Conservation (phyloP, 2,329 filamentous ascomycete species). For the Alternaria incomplexa region DNA sequence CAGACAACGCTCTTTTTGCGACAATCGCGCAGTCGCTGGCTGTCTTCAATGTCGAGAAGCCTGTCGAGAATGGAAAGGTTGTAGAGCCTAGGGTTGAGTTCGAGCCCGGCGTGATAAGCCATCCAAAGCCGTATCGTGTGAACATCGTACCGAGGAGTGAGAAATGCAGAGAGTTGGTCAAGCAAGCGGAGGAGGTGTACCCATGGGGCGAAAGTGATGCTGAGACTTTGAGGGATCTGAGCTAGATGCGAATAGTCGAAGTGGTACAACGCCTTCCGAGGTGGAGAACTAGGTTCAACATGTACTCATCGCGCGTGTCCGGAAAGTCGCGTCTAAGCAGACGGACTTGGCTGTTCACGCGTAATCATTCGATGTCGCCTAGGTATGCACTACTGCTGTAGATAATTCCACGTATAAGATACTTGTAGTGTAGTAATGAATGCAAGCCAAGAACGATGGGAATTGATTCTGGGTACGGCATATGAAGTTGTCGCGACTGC, state of each 20-base stretch:
- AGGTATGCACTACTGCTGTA: too few species aligned
- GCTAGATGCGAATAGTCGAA: neutral
- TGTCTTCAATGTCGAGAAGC: conserved; percentile 54
- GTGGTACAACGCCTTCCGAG: neutral
- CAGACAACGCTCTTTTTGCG: conserved; percentile 51
- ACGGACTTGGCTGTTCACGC: neutral
- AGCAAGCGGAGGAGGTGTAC: conserved; percentile 41
- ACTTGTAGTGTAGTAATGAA: too few species aligned
- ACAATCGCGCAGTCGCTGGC: conserved; percentile 55
- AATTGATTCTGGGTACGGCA: neutral
- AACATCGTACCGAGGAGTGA: conserved; percentile 45
- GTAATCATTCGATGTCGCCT: neutral
- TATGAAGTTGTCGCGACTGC: neutral
- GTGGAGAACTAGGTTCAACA: neutral
- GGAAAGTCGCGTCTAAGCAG: neutral
- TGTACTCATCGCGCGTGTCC: neutral
- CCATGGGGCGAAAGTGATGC: conserved; percentile 52
- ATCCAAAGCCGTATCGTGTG: conserved; percentile 47
- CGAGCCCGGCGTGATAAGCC: conserved; percentile 45
- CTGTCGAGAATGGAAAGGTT: conserved; percentile 46
- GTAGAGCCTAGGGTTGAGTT: conserved; percentile 48
- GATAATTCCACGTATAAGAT: too few species aligned
- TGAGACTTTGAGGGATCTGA: conserved; percentile 20
- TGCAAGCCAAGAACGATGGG: neutral
- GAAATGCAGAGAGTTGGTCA: conserved; percentile 43